Evolutionary conservation across 1,139 yeast genomes (phyloP).

Genomic region (Taiozyma sp.): DNA sequence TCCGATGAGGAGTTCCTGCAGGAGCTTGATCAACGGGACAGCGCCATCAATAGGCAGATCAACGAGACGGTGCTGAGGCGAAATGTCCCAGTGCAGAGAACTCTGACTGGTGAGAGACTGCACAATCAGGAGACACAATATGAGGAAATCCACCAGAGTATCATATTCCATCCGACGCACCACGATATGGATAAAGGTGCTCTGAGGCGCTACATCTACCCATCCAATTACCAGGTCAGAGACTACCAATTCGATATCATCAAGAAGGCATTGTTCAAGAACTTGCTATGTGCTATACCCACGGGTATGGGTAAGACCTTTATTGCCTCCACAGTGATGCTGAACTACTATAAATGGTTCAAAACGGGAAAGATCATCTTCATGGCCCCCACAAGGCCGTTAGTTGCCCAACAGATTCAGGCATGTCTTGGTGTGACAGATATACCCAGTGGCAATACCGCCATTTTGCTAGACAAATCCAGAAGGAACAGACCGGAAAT

Average conservation of each 20-base stretch:
- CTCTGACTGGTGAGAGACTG: conserved; percentile 28
- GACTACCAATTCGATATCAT: conserved; percentile 88
- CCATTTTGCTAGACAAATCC: conserved; percentile 73
- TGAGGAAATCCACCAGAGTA: conserved; percentile 29
- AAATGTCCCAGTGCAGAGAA: conserved; percentile 30
- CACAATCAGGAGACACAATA: conserved; percentile 27
- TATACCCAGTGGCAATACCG: conserved; percentile 68
- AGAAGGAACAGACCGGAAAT: conserved; percentile 62
- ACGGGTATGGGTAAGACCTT: conserved; percentile 98
- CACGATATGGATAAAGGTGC: conserved; percentile 39
- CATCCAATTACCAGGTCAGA: conserved; percentile 77
- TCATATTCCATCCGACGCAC: conserved; percentile 42
- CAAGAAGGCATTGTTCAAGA: conserved; percentile 63
- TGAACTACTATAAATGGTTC: conserved; percentile 87
- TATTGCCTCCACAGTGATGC: conserved; percentile 91
- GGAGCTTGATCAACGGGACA: conserved; percentile 22
- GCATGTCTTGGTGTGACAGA: conserved; percentile 92
- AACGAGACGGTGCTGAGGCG: conserved; percentile 26
- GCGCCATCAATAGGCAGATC: conserved; percentile 29
- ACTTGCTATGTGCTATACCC: conserved; percentile 85
- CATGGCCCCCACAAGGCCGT: conserved; percentile 95
- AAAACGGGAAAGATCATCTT: conserved; percentile 71
- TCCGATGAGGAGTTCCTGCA: conserved; percentile 30
- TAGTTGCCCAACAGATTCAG: conserved; percentile 96
- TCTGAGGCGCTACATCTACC: conserved; percentile 64